phyloP scores from a whole-genome alignment of 495 filamentous ascomycete species.

The Penicillium mononematosum region DNA sequence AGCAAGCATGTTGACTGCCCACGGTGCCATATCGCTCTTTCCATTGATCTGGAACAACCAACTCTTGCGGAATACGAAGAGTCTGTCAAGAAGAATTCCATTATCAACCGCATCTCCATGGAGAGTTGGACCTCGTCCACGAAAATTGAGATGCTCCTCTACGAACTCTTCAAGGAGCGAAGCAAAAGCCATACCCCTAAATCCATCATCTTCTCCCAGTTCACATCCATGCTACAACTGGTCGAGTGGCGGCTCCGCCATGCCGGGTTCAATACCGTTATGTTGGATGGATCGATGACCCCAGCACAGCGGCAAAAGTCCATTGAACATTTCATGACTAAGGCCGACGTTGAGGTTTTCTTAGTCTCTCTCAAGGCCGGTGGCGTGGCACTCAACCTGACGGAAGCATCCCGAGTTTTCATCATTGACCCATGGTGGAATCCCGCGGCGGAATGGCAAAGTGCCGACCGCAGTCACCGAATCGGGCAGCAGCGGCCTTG shows the following conservation, averaged over 20 bases:
- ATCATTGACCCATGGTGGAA: conserved; percentile 99
- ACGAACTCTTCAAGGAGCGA: conserved; percentile 84
- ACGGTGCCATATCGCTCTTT: conserved; percentile 82
- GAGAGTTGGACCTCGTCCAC: conserved; percentile 95
- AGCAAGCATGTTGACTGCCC: conserved; percentile 73
- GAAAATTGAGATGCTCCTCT: conserved; percentile 94
- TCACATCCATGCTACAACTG: conserved; percentile 70
- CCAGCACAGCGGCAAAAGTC: conserved; percentile 87
- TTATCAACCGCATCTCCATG: conserved; percentile 97
- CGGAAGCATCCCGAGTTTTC: conserved; percentile 89
- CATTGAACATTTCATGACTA: conserved; percentile 93
- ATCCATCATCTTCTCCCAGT: conserved; percentile 74
- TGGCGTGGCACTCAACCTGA: conserved; percentile 91
- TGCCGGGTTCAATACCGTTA: conserved; percentile 94
- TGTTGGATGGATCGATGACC: conserved; percentile 95
- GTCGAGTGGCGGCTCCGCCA: conserved; percentile 95
- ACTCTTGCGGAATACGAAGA: conserved; percentile 86
- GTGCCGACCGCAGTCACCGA: conserved; percentile 92
- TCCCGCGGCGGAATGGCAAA: conserved; percentile 96
- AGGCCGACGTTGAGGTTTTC: conserved; percentile 88
- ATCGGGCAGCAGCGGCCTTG: conserved; percentile 93
- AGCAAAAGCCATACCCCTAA: conserved; percentile 90
- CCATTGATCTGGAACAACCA: conserved; percentile 89
- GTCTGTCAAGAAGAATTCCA: conserved; percentile 83
- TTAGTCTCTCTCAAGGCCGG: conserved; percentile 93